Evolutionary conservation across 352 stramenopile species (phyloP).

Genomic region (Globisporangium sylvaticum): DNA sequence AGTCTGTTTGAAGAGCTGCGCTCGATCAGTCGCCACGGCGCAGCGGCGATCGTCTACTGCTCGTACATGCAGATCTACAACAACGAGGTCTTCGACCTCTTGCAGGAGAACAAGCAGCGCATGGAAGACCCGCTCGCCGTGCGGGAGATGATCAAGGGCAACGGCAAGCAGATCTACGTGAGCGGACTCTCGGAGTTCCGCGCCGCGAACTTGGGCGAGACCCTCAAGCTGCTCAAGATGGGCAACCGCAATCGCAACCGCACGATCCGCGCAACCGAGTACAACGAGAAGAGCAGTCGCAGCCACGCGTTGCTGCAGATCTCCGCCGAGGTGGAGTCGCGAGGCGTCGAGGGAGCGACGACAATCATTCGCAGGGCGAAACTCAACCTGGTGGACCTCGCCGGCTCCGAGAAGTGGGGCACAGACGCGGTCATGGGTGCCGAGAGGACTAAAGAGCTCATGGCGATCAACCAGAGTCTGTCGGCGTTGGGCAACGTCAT

Average conservation of each 20-base stretch:
- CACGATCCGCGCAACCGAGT: conserved; percentile 84
- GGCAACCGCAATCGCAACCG: conserved; percentile 81
- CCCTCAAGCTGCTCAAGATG: conserved; percentile 63
- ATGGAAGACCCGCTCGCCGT: conserved; percentile 52
- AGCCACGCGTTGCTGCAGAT: conserved; percentile 87
- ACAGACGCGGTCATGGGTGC: conserved; percentile 58
- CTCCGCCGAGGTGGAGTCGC: conserved; percentile 72
- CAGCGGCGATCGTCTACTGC: conserved; percentile 71
- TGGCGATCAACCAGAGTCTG: conserved; percentile 90
- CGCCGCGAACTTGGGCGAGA: conserved; percentile 75
- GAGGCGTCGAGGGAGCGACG: conserved; percentile 53
- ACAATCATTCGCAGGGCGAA: conserved; percentile 77
- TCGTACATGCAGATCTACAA: conserved; percentile 93
- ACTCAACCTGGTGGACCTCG: conserved; percentile 91
- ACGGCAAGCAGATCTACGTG: conserved; percentile 85
- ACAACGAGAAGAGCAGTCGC: conserved; percentile 84
- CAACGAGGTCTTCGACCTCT: conserved; percentile 75
- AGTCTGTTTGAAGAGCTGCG: conserved; percentile 77
- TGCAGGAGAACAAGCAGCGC: conserved; percentile 55
- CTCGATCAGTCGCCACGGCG: conserved; percentile 43
- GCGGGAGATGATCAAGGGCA: conserved; percentile 72
- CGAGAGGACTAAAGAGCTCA: conserved; percentile 83
- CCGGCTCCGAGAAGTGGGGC: conserved; percentile 91
- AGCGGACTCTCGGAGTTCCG: conserved; percentile 89
- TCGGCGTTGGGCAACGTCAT: conserved; percentile 90